phyloP scores from a whole-genome alignment of 2,329 filamentous ascomycete genomes.

The Diplodia corticola region DNA sequence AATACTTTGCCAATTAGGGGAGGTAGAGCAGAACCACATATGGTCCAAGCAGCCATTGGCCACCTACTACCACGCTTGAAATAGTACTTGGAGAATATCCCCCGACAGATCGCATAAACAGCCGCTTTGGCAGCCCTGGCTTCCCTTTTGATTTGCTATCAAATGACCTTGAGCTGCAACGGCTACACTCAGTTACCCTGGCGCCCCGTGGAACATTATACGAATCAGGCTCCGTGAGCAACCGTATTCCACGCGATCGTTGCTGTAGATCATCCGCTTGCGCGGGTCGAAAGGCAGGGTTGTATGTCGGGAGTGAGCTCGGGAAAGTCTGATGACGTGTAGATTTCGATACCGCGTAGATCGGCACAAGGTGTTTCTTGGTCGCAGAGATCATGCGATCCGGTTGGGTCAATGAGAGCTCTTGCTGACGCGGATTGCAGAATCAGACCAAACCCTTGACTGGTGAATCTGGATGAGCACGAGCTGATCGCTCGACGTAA shows the following conservation, averaged over 20 bases:
- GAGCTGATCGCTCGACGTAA: background rate
- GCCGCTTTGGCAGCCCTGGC: background rate
- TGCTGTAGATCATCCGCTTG: constrained; percentile 3
- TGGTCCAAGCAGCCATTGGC: background rate
- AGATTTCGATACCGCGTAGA: background rate
- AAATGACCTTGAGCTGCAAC: background rate
- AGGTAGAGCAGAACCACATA: background rate
- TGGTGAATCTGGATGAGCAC: background rate
- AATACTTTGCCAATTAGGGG: background rate
- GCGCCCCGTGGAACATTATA: background rate
- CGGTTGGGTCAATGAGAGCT: background rate
- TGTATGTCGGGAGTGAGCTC: background rate
- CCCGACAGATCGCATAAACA: background rate
- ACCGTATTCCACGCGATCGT: background rate
- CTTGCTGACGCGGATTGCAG: background rate
- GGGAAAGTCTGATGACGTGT: background rate
- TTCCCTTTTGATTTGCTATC: background rate
- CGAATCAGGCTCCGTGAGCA: background rate
- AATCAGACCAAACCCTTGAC: background rate
- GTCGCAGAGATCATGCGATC: background rate
- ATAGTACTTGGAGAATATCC: background rate
- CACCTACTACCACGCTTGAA: background rate
- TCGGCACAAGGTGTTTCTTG: background rate
- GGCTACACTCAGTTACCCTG: background rate
- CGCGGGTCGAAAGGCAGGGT: background rate